Percentiles rank a stretch among this genome's conserved stretches.
phyloP scores from a whole-genome alignment of 139 green algal species.

The Mesotaenium endlicherianum region DNA sequence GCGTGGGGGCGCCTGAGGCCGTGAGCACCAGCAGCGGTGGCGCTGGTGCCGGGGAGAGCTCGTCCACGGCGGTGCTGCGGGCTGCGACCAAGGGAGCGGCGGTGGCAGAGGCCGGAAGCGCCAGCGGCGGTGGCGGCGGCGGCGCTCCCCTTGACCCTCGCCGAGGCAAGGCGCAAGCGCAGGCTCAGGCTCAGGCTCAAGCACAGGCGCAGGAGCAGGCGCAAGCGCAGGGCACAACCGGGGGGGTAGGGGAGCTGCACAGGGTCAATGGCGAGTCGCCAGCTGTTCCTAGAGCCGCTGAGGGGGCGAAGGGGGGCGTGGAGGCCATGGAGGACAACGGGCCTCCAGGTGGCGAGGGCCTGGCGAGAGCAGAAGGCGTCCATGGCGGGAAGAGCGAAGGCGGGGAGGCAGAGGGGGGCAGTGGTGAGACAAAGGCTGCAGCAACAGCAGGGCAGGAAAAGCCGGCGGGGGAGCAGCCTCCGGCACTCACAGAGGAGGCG shows the following conservation, averaged over 20 bases:
- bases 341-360: background rate
- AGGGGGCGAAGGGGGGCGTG: background rate
- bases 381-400: no score
- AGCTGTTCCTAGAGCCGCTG: background rate
- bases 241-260: no score
- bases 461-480: background rate
- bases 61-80: no score
- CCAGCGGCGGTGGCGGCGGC: background rate
- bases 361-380: no score
- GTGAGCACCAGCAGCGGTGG: no score
- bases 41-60: no score
- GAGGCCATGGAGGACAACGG: background rate
- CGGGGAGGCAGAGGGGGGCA: background rate
- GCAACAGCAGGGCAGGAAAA: background rate
- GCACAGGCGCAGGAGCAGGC: background rate
- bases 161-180: background rate
- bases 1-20: no score
- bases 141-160: background rate
- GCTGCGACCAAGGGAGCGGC: no score
- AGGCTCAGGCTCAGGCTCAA: background rate
- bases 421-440: background rate
- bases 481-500: background rate
- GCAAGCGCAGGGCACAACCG: no score
- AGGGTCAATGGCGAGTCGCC: background rate
- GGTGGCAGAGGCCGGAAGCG: no score